A percentile compares a stretch with the other conserved stretches of the same genome.
Evolutionary conservation across 2,329 filamentous ascomycete species (phyloP).

Genomic region (Nannizzia gypsea): DNA sequence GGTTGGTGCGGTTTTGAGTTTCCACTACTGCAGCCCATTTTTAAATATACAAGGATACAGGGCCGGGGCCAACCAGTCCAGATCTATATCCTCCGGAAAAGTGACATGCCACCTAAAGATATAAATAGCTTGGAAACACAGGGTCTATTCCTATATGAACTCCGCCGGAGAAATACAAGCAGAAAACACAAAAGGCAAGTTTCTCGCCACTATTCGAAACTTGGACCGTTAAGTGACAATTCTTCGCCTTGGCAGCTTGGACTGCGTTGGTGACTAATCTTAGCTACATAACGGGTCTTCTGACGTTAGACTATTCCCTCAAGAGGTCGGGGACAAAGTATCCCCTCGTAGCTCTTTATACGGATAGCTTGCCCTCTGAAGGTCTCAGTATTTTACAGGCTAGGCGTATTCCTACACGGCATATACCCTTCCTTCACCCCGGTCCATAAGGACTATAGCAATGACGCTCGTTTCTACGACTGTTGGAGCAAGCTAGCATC

Average conservation of each 20-base stretch:
- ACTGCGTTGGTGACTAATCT: conserved; percentile 78
- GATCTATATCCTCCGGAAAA: not conserved
- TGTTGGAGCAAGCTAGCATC: conserved; percentile 80
- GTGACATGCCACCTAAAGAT: not conserved
- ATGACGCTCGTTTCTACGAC: conserved; percentile 77
- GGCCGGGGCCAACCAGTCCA: not conserved
- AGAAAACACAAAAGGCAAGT: conserved; percentile 6
- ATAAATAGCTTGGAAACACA: not conserved
- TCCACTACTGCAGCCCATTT: not conserved
- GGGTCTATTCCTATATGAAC: not conserved
- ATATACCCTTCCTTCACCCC: conserved; percentile 62
- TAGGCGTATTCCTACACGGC: conserved; percentile 57
- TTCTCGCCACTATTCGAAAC: not conserved
- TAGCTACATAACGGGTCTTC: conserved; percentile 66
- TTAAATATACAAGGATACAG: not conserved
- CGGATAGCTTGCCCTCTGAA: conserved; percentile 57
- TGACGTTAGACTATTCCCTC: conserved; percentile 70
- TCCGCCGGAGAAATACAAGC: not conserved
- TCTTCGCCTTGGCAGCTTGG: conserved; percentile 51
- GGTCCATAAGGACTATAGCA: conserved; percentile 53
- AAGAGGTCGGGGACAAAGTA: conserved; percentile 54
- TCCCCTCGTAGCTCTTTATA: conserved; percentile 73
- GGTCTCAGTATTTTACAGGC: conserved; percentile 58
- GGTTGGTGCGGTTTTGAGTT: not conserved
- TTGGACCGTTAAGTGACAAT: not conserved